phyloP scores from a whole-genome alignment of 2,329 filamentous ascomycete species.

The Endoconidiophora polonica region DNA sequence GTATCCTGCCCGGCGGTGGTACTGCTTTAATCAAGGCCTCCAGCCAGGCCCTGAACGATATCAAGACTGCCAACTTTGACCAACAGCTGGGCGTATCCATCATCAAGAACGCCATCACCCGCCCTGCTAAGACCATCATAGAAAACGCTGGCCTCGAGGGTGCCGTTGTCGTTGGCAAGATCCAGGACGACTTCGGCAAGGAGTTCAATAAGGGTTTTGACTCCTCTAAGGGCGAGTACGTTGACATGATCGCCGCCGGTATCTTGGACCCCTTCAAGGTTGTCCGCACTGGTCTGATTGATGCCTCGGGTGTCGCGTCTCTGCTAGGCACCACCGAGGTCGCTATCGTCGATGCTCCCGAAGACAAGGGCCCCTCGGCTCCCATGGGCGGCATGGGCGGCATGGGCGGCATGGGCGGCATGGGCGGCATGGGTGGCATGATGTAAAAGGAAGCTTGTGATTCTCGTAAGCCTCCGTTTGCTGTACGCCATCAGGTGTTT shows the following conservation, averaged over 20 bases:
- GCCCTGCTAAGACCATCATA: constrained; percentile 83
- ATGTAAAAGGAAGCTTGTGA: constrained; percentile 29
- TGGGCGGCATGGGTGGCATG: constrained; percentile 35
- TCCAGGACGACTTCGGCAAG: constrained; percentile 74
- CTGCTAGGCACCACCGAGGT: constrained; percentile 96
- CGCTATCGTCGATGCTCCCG: constrained; percentile 86
- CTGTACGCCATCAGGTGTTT: no score
- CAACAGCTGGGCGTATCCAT: constrained; percentile 97
- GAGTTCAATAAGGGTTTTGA: constrained; percentile 99
- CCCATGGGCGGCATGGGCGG: constrained; percentile 51
- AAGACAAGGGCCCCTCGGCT: constrained; percentile 65
- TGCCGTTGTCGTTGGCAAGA: constrained; percentile 92
- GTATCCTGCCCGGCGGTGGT: constrained; percentile 95
- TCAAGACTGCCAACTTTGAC: constrained; percentile 93
- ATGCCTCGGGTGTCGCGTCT: constrained; percentile 90
- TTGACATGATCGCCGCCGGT: constrained; percentile 94
- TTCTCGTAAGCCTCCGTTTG: background rate
- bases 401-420: constrained; percentile 46
- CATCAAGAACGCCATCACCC: constrained; percentile 94
- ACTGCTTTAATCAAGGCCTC: constrained; percentile 96
- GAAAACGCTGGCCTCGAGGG: constrained; percentile 96
- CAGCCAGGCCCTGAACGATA: constrained; percentile 62
- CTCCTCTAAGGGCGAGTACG: constrained; percentile 91
- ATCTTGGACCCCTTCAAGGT: constrained; percentile 99
- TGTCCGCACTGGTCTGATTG: constrained; percentile 85